Conservation (phyloP, 2,329 filamentous ascomycete genomes). For the Parascedosporium putredinis region DNA sequence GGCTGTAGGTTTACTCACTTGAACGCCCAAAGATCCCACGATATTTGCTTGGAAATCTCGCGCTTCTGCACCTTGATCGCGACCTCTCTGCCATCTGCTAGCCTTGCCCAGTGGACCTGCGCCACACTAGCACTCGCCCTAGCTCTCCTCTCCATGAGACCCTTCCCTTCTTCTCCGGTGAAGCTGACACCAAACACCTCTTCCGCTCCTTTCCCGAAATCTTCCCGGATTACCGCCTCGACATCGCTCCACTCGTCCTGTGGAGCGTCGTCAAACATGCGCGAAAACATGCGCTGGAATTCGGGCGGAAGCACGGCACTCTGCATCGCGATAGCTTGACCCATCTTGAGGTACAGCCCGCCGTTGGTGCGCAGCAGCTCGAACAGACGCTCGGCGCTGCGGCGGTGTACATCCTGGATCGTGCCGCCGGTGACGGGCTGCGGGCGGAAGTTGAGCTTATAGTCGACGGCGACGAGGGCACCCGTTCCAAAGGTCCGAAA, state of each 20-base stretch:
- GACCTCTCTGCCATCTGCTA: conserved; percentile 80
- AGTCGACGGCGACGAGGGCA: conserved; percentile 75
- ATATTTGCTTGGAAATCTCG: conserved; percentile 83
- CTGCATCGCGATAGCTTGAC: conserved; percentile 97
- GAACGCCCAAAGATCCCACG: conserved; percentile 94
- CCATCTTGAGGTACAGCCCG: conserved; percentile 92
- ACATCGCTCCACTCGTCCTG: conserved; percentile 84
- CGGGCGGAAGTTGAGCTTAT: conserved; percentile 90
- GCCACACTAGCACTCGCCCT: conserved; percentile 82
- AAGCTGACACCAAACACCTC: conserved; percentile 92
- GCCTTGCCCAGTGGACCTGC: conserved; percentile 88
- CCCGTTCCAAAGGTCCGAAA: conserved; percentile 73
- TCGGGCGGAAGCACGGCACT: conserved; percentile 85
- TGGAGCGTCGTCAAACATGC: conserved; percentile 96
- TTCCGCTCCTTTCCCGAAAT: conserved; percentile 76
- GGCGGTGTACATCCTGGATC: conserved; percentile 66
- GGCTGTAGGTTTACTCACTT: conserved; percentile 42
- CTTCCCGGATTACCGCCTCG: conserved; percentile 73
- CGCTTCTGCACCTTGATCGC: conserved; percentile 95
- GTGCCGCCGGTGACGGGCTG: conserved; percentile 64
- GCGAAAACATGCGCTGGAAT: conserved; percentile 90
- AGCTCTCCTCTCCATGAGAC: conserved; percentile 50
- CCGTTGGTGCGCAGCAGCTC: conserved; percentile 77
- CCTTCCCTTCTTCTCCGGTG: conserved; percentile 54
- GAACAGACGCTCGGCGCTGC: conserved; percentile 76